Conservation (phyloP, 345 rosid genomes). For the Camelina sativa region DNA sequence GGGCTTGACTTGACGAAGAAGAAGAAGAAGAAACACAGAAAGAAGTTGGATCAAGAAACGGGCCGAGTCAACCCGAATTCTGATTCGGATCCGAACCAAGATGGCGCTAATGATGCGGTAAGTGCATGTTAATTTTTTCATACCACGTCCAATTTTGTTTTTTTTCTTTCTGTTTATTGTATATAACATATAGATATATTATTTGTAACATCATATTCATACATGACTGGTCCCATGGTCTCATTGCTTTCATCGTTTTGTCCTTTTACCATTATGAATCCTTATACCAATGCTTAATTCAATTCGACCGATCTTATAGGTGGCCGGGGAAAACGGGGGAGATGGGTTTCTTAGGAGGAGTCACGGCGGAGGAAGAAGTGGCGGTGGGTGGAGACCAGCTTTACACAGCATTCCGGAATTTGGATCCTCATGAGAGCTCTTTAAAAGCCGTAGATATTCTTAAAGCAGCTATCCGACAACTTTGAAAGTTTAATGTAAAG, state of each 20-base stretch:
- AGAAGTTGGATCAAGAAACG: slow-evolving; percentile 30
- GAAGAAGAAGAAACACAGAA: slow-evolving; percentile 31
- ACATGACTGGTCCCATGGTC: not conserved
- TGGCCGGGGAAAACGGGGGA: slow-evolving; percentile 44
- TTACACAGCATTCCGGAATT: slow-evolving; percentile 81
- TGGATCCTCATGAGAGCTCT: slow-evolving; percentile 44
- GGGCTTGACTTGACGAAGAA: slow-evolving; percentile 50
- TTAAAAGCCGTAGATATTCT: slow-evolving; percentile 34
- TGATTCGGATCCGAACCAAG: slow-evolving; percentile 13
- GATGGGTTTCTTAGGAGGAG: slow-evolving; percentile 41
- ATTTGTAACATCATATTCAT: too few relatives aligned
- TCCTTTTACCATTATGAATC: not conserved
- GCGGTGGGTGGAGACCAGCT: slow-evolving; percentile 84
- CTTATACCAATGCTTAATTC: not conserved
- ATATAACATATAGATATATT: too few relatives aligned
- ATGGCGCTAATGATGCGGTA: slow-evolving; percentile 15
- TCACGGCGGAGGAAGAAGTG: slow-evolving; percentile 42
- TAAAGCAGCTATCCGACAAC: slow-evolving; percentile 34
- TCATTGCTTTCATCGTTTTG: not conserved
- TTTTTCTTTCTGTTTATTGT: too few relatives aligned
- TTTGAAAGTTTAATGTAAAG: slow-evolving; percentile 33
- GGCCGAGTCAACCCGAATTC: slow-evolving; percentile 36
- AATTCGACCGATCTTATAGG: slow-evolving; percentile 30
- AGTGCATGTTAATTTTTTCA: slow-evolving; percentile 6
- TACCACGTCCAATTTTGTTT: not conserved